Conservation (phyloP, 257 asterid genomes). For the Verbascum thapsus region DNA sequence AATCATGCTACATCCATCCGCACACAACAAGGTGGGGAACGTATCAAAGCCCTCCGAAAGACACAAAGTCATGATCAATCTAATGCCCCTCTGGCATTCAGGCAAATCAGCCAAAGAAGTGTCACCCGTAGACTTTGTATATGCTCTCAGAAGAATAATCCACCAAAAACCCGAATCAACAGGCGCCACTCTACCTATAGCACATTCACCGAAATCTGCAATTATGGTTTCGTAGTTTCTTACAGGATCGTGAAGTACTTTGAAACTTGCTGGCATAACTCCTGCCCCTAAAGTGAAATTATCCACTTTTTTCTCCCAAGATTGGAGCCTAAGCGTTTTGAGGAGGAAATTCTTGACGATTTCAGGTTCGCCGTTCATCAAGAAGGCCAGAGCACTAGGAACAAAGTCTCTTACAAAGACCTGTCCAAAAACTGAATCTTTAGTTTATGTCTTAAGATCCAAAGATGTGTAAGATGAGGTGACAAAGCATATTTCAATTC, state of each 20-base stretch:
- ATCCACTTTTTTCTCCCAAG: constrained; percentile 95
- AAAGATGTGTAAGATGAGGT: neutral
- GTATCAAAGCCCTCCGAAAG: constrained; percentile 91
- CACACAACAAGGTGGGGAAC: constrained; percentile 94
- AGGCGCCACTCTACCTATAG: constrained; percentile 96
- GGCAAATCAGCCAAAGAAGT: constrained; percentile 76
- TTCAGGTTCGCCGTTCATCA: constrained; percentile 96
- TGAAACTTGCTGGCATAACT: constrained; percentile 95
- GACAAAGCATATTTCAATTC: neutral
- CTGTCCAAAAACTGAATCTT: constrained; percentile 36
- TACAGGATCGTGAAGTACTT: constrained; percentile 84
- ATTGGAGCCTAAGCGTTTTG: constrained; percentile 82
- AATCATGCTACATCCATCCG: constrained; percentile 93
- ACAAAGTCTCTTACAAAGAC: constrained; percentile 90
- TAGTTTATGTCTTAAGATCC: neutral
- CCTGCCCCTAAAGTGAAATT: constrained; percentile 89
- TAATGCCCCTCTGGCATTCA: constrained; percentile 84
- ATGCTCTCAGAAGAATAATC: constrained; percentile 92
- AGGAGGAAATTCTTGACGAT: constrained; percentile 84
- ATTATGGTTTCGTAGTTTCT: constrained; percentile 74
- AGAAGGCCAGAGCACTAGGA: constrained; percentile 89
- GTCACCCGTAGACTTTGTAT: constrained; percentile 95
- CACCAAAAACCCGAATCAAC: constrained; percentile 99
- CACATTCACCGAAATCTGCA: constrained; percentile 95
- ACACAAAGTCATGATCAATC: constrained; percentile 72